These are phyloP conservation scores for Platanthera guangdongensis DNA, from an alignment of 106 monocot species.

Conservation along the genomic window DNA sequence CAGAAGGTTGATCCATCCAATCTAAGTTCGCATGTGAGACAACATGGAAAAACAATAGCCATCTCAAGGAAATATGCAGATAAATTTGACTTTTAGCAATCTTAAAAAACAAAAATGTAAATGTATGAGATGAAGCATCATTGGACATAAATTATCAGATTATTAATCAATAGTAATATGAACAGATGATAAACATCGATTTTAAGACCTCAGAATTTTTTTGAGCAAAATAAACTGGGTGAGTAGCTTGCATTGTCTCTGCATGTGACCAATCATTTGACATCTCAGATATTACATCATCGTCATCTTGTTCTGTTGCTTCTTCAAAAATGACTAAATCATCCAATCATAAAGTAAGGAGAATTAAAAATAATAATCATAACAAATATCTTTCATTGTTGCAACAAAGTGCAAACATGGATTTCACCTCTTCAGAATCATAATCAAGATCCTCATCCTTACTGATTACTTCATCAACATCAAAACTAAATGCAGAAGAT, in stretches of 20 bases:
- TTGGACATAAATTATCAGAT: not conserved
- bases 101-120: not conserved
- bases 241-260: conserved; percentile 68
- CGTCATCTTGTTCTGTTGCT: conserved; percentile 53
- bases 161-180: not conserved
- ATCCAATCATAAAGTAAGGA: conserved; percentile 23
- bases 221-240: conserved; percentile 81
- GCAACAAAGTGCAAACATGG: not conserved
- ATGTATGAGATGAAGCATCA: not conserved
- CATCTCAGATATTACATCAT: conserved; percentile 34
- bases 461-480: conserved; percentile 31
- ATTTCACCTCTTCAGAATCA: conserved; percentile 54
- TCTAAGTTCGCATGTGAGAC: conserved; percentile 46
- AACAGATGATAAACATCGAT: not conserved
- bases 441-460: conserved; percentile 46
- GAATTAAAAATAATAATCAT: not conserved
- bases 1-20: conserved; percentile 70
- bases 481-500: conserved; percentile 46
- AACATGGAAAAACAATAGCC: conserved; percentile 23
- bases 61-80: not conserved
- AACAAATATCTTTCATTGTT: not conserved
- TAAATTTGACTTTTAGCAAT: not conserved
- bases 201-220: conserved; percentile 59
- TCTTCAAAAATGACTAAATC: conserved; percentile 42
- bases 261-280: conserved; percentile 56